Evolutionary conservation across 2,329 filamentous ascomycete species (phyloP).

Genomic region (Trichoderma lentiforme): DNA sequence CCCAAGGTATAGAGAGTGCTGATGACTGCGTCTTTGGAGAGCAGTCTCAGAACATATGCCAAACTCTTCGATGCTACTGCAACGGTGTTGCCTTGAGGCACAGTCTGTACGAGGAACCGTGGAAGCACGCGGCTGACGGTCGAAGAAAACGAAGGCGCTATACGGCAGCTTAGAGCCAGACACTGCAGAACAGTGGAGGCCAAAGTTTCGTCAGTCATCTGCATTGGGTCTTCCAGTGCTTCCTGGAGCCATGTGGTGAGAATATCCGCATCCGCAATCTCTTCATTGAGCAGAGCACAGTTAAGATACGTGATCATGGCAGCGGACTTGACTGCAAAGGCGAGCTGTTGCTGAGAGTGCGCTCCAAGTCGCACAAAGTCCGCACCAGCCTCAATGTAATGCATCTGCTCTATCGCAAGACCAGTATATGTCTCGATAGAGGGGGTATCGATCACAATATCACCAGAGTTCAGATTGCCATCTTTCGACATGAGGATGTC

Average conservation of each 20-base stretch:
- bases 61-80: conserved; percentile 79
- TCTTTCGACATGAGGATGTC: conserved; percentile 66
- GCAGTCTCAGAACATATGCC: conserved; percentile 72
- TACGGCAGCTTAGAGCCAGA: conserved; percentile 75
- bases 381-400: conserved; percentile 79
- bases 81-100: conserved; percentile 65
- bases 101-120: conserved; percentile 82
- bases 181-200: conserved; percentile 76
- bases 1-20: conserved; percentile 95
- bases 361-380: conserved; percentile 83
- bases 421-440: conserved; percentile 64
- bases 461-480: conserved; percentile 40
- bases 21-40: conserved; percentile 91
- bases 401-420: conserved; percentile 78
- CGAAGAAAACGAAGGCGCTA: conserved; percentile 69
- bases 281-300: conserved; percentile 77
- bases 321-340: conserved; percentile 79
- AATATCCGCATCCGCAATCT: conserved; percentile 72
- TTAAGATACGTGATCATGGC: conserved; percentile 81
- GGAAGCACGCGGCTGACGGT: conserved; percentile 76
- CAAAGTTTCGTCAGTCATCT: conserved; percentile 77
- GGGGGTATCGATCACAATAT: conserved; percentile 50
- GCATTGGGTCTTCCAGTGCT: conserved; percentile 70
- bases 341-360: conserved; percentile 79
- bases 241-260: conserved; percentile 85